phyloP scores from a whole-genome alignment of 2,329 filamentous ascomycete genomes.

The Cladophialophora yegresii region DNA sequence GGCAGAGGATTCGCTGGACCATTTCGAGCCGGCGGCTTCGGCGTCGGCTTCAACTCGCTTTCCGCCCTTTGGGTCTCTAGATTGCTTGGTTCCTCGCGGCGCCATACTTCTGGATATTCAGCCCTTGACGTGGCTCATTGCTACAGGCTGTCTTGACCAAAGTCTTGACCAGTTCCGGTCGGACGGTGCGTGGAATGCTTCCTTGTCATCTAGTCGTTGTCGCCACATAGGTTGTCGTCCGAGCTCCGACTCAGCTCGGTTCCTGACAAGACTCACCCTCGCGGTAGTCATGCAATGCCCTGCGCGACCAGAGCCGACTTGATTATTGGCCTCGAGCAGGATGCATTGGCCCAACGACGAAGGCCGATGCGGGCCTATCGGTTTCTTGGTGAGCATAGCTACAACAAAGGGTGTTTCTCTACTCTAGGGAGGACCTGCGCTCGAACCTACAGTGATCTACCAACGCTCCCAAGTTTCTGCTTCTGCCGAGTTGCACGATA shows the following conservation, averaged over 20 bases:
- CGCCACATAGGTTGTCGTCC: not conserved
- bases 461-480: not conserved
- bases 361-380: not conserved
- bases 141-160: not conserved
- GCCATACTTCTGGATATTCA: not conserved
- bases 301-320: not conserved
- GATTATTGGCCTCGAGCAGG: not conserved
- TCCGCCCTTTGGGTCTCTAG: not conserved
- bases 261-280: not conserved
- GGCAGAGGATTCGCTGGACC: not conserved
- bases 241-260: not conserved
- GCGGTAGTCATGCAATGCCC: not conserved
- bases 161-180: not conserved
- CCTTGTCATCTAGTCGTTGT: not conserved
- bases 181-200: not conserved
- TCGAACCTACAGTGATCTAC: not conserved
- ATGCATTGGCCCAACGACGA: not conserved
- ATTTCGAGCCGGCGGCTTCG: no score
- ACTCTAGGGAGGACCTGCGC: not conserved
- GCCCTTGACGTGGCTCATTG: not conserved
- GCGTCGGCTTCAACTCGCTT: no score
- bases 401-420: not conserved
- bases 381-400: not conserved
- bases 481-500: not conserved
- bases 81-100: not conserved